Base-by-base conservation (phyloP, 2,329 filamentous ascomycete species). In the Huntiella moniliformis region DNA sequence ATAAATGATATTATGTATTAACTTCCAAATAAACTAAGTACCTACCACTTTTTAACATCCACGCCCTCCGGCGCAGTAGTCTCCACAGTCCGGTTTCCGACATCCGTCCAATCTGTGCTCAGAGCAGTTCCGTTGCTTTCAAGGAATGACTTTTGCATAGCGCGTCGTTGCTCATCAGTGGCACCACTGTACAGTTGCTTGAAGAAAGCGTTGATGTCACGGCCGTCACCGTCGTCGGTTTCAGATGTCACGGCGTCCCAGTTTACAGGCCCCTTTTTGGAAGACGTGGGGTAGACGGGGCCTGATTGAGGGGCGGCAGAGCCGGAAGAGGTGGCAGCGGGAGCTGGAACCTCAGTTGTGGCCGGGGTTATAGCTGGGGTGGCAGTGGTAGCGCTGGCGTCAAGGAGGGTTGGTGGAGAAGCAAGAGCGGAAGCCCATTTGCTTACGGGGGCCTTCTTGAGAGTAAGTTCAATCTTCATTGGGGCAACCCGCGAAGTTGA, bases 91-190 rank as follows among this genome's bases (percentile, higher is more conserved):
- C 74, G 75, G 51, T 68, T 72, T 43, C 74, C 73, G 15, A 95
- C 88, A 51, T 93, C 82, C 7, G 65, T 63, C 91, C 91, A 98
- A 58, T 88, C 85, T 0, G 91, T 98, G 61, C 85, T 95, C 42
- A 98, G 65, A 2, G 82, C 74, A 0, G 91, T 98, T 4, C 91
- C 91, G 54, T 92, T 91, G 61, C 87, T 95, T 67, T 98, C 88
- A 11, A 77, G 70, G 56, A 84, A 96, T 57, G 84, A 93, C 73
- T 98, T 98, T 76, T 92, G 84, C 91, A 98, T 98, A 6, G 91
- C 91, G 2, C 86, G 76, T 57, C 77, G 77, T 49, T 84, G 83
- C 54, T 98, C 88, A 0, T 79, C 74, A 42, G 80, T 77, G 0
- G 84, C 77, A 33, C 67, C 68, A 51, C 80, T 76, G 63, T 88